phyloP scores from a whole-genome alignment of 2,329 filamentous ascomycete genomes.

The Chaetomiaceae sp. region DNA sequence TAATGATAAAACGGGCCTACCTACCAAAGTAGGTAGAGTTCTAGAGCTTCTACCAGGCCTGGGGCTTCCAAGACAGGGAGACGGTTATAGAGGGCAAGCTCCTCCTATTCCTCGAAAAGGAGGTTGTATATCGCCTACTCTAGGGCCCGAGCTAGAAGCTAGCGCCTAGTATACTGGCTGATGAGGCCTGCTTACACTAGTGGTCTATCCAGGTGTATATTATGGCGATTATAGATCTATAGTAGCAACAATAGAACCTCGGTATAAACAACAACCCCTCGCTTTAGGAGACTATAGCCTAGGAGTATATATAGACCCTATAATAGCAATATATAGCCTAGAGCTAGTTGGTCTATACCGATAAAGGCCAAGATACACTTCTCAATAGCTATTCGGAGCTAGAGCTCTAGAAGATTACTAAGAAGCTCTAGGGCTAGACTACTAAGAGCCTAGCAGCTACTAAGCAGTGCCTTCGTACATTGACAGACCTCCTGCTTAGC shows the following conservation, averaged over 20 bases:
- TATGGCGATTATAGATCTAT: conserved; percentile 2
- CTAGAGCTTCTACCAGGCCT: no score
- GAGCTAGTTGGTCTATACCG: no score
- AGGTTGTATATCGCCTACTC: not conserved
- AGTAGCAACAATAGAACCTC: no score
- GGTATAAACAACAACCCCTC: conserved; percentile 2
- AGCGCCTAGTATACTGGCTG: not conserved
- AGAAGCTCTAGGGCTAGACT: no score
- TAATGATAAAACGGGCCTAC: not conserved
- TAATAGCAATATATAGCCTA: no score
- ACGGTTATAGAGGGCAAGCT: no score
- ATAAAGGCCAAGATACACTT: no score
- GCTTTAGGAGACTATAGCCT: not conserved
- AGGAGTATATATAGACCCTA: not conserved
- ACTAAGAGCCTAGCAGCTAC: not conserved
- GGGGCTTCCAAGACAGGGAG: no score
- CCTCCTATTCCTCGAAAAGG: no score
- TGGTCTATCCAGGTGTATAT: not conserved
- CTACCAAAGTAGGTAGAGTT: not conserved
- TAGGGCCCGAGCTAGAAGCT: not conserved
- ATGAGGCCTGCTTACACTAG: not conserved
- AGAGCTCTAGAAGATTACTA: not conserved
- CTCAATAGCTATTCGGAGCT: not conserved
- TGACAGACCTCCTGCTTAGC: conserved; percentile 1
- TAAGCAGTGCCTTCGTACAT: not conserved